A percentile compares a stretch with the other conserved stretches of the same genome.
phyloP scores from a whole-genome alignment of 2,329 filamentous ascomycete species.

The Colletotrichum scovillei region DNA sequence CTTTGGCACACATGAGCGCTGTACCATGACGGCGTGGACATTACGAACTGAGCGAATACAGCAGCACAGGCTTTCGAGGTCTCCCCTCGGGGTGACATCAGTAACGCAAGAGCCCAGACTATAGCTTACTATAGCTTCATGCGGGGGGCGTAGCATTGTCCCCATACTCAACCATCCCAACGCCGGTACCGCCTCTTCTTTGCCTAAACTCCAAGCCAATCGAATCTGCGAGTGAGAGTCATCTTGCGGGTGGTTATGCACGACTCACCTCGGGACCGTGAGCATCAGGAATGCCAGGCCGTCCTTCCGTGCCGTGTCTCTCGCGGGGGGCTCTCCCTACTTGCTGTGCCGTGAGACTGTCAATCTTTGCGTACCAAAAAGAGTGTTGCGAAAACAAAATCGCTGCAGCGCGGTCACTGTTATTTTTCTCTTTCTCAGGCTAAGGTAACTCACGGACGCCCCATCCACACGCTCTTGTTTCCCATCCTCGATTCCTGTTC shows the following conservation, averaged over 20 bases:
- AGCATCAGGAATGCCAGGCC: slow-evolving; percentile 11
- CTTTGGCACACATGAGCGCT: neutral
- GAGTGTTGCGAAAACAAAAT: neutral
- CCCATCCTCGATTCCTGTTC: neutral
- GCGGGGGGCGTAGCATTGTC: neutral
- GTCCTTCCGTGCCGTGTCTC: slow-evolving; percentile 31
- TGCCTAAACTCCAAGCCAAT: slow-evolving; percentile 13
- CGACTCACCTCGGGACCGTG: slow-evolving; percentile 21
- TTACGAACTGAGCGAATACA: neutral
- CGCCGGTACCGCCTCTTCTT: neutral
- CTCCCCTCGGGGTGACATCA: neutral
- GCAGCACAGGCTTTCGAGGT: neutral
- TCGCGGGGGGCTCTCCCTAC: slow-evolving; percentile 6
- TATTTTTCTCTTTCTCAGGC: slow-evolving; percentile 30
- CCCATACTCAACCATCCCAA: neutral
- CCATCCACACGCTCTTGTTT: neutral
- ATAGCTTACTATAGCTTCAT: neutral
- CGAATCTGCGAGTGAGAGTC: slow-evolving; percentile 14
- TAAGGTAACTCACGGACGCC: slow-evolving; percentile 31
- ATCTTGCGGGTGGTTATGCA: slow-evolving; percentile 16
- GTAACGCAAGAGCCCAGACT: neutral
- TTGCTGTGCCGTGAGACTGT: slow-evolving; percentile 19
- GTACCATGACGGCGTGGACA: neutral
- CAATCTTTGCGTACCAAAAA: slow-evolving; percentile 18
- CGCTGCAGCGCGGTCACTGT: slow-evolving; percentile 25